Evolutionary conservation across 257 asterid genomes (phyloP).

Genomic region (Salvia rosmarinus): DNA sequence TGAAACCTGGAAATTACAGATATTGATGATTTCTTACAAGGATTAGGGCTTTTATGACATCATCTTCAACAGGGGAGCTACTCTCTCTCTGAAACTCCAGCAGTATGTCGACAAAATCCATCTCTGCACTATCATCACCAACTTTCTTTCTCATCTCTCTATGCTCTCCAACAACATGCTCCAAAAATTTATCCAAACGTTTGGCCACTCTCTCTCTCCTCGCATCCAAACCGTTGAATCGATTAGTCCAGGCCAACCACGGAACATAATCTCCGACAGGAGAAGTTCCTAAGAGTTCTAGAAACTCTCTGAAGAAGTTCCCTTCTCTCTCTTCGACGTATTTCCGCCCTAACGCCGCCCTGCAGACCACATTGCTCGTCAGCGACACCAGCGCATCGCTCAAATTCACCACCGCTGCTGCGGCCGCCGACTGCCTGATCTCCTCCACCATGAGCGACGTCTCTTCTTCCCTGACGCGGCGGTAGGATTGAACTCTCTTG

Average conservation of each 20-base stretch:
- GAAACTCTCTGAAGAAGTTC: conserved; percentile 15
- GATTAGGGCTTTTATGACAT: conserved; percentile 13
- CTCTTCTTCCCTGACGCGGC: conserved; percentile 45
- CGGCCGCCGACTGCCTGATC: conserved; percentile 17
- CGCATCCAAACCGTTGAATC: conserved; percentile 37
- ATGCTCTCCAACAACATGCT: conserved; percentile 40
- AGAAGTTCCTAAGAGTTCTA: conserved; percentile 35
- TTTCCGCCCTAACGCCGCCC: conserved; percentile 46
- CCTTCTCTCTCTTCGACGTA: conserved; percentile 27
- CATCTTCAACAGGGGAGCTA: conserved; percentile 5
- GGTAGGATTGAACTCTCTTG: conserved; percentile 50
- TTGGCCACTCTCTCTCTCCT: conserved; percentile 39
- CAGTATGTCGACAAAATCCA: conserved; percentile 12
- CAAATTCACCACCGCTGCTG: conserved; percentile 36
- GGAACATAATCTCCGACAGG: conserved; percentile 42
- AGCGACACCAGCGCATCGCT: conserved; percentile 34
- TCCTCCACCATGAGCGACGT: conserved; percentile 44
- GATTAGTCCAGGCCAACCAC: conserved; percentile 44
- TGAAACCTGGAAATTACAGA: too few relatives aligned
- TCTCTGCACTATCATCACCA: background rate
- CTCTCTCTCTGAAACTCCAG: conserved; percentile 9
- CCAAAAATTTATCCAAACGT: conserved; percentile 45
- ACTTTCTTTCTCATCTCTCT: background rate
- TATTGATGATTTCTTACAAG: too few relatives aligned
- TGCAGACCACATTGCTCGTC: conserved; percentile 44